Base-by-base conservation (phyloP, 2,329 filamentous ascomycete species). In the Ascosphaera acerosa region DNA sequence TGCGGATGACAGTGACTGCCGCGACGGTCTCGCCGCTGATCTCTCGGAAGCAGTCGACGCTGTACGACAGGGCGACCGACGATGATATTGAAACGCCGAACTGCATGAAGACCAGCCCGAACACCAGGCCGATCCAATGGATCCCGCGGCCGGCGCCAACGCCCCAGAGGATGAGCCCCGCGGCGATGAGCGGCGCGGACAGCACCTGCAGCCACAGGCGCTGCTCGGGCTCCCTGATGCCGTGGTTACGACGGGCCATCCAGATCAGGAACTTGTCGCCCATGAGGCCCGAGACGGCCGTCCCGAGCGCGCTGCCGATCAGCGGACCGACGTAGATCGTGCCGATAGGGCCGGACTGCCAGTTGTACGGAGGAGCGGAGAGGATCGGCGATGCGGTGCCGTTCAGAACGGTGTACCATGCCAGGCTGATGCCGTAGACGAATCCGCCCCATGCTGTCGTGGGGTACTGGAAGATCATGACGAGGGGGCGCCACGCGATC, bases 171-270 rank as follows among this genome's bases (percentile, higher is more conserved):
- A 48, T 33, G 3, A 42, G 32, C 3, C 42, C 41, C 1, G 32
- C 33, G 15, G 46, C 39, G 15, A 39, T 35, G 15, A 47, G 32
- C 6, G 48, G n/a, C 5, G 41, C 33, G 4, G 45, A 38, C 10
- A 45, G 32, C 10, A 34, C 22, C 15, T 44, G 39, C 10, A 44
- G 37, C 48, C 48, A 52, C 7, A 50, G 38, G 12, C 44, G 41
- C 35, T 41, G 31, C 39, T 57, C 53, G 1, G 53, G 51, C 31
- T 52, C 44, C 35, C 47, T 38, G 35, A 52, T 43, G 15, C 55
- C 54, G 14, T 48, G 42, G 39, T 56, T 57, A 15, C 52, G 47
- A 3, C 51, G 46, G 0, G 56, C 52, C 3, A 59, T 41, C 29
- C 35, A 42, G n/a, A 55, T 41, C 3, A 42, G 43, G 29, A 39